Evolutionary conservation across 2,329 filamentous ascomycete species (phyloP).

Genomic region (Aotearoamyces nothofagi): DNA sequence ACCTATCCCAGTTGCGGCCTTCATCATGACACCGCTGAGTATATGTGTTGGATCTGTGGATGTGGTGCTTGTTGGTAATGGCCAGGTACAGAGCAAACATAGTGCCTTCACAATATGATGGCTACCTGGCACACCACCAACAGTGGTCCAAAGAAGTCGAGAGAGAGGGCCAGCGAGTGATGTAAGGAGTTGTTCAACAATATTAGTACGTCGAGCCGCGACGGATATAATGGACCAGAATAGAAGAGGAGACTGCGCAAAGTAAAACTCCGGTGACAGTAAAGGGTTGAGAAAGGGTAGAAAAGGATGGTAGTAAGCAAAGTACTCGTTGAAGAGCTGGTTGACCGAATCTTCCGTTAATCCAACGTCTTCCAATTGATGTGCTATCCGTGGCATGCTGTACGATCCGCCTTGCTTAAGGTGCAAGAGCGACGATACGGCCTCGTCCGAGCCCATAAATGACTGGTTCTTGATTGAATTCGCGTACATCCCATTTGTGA

Average conservation of each 20-base stretch:
- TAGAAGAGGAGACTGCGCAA: slow-evolving; percentile 61
- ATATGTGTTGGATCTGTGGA: slow-evolving; percentile 72
- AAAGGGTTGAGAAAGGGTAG: slow-evolving; percentile 57
- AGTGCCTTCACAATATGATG: slow-evolving; percentile 73
- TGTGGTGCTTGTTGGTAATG: slow-evolving; percentile 66
- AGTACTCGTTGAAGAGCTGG: slow-evolving; percentile 60
- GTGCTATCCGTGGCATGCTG: slow-evolving; percentile 13
- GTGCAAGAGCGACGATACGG: slow-evolving; percentile 49
- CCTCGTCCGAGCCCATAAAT: slow-evolving; percentile 53
- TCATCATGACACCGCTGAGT: slow-evolving; percentile 73
- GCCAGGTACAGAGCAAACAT: slow-evolving; percentile 69
- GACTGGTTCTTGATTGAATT: slow-evolving; percentile 45
- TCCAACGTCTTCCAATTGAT: slow-evolving; percentile 42
- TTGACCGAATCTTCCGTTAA: slow-evolving; percentile 47
- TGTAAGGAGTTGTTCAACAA: slow-evolving; percentile 43
- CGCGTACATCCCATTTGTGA: slow-evolving; percentile 38
- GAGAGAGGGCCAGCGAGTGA: slow-evolving; percentile 55
- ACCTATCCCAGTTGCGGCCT: slow-evolving; percentile 70
- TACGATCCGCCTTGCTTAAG: slow-evolving; percentile 49
- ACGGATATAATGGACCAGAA: slow-evolving; percentile 77
- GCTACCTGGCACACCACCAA: slow-evolving; percentile 62
- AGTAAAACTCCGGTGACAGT: slow-evolving; percentile 57
- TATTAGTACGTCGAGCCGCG: slow-evolving; percentile 54
- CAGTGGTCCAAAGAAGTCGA: slow-evolving; percentile 60
- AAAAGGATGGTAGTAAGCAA: slow-evolving; percentile 61